Evolutionary conservation across 257 asterid species (phyloP), one percentile per base, ranked within the genome.

Genomic region (Solanum ossicruentum): DNA sequence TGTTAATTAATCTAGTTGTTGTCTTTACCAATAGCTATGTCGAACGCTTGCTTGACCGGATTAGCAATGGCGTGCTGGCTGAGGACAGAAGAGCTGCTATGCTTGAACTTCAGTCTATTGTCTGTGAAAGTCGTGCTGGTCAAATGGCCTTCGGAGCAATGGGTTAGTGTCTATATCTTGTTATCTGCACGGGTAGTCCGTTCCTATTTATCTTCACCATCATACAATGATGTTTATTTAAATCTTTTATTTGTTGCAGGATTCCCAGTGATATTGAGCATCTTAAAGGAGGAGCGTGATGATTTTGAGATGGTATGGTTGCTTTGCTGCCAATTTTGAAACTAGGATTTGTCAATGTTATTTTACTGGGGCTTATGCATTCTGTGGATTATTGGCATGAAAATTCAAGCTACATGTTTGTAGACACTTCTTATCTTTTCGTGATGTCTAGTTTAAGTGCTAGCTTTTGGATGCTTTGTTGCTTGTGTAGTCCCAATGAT

Each of bases 121-220:
- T 96, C 67, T 91, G 95, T 75, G 98, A 96, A 89, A 96, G 96
- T 87, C 91, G 82, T 66, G 93, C 92, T 86, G 93, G 97, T 20
- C 98, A 97, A 91, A 87, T 97, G 87, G 98, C 99, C 82, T 93
- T 97, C 88, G 98, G 99, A 83, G 98, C 98, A 67, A 95, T 92
- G 95, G 99, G 99, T 97, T 86, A 83, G 93, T 94, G 84, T 54
- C 73, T 91, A 52, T 67, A 58, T 85, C 81, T 80, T 77, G 47
- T 85, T 84, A 85, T 67, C 57, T 51, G 80, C 13, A 72, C 4
- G 26, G 13, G 15, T 2, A 47, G 45, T 79, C 78, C 23, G 55
- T 47, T 65, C 66, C 21, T 75, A 63, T 70, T 71, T 60, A 78
- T 77, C 58, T 84, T 87, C 57, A 71, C 60, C 87, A 80, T 52